Evolutionary conservation across 768 basidiomycete species (phyloP).

Genomic region (Termitomyces sp.): DNA sequence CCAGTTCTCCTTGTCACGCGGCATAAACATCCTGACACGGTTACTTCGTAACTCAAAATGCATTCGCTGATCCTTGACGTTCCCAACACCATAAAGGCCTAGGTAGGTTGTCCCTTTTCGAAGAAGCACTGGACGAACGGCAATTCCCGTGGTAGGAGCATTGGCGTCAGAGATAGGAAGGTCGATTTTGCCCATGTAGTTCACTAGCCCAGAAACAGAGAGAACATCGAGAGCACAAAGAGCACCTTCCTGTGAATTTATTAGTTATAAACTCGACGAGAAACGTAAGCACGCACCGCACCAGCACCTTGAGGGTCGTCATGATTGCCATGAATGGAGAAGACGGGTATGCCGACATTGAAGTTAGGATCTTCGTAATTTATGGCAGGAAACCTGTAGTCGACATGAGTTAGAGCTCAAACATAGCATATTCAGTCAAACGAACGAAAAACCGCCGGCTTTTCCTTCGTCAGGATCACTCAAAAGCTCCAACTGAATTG

Average conservation of each 20-base stretch:
- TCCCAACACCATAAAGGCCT: slow-evolving; percentile 95
- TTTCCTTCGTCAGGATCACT: slow-evolving; percentile 93
- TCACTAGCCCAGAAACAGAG: slow-evolving; percentile 89
- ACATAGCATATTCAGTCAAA: slow-evolving; percentile 13
- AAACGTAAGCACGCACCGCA: slow-evolving; percentile 49
- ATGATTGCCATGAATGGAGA: slow-evolving; percentile 99
- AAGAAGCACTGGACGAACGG: slow-evolving; percentile 86
- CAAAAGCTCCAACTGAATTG: slow-evolving; percentile 86
- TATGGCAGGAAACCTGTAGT: slow-evolving; percentile 83
- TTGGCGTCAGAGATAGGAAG: slow-evolving; percentile 72
- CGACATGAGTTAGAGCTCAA: slow-evolving; percentile 1
- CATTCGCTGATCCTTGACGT: slow-evolving; percentile 95
- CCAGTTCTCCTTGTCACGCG: slow-evolving; percentile 86
- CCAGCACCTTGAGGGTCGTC: slow-evolving; percentile 98
- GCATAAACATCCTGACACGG: slow-evolving; percentile 96
- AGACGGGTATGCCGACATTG: slow-evolving; percentile 94
- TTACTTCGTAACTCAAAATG: slow-evolving; percentile 94
- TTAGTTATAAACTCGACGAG: neutral
- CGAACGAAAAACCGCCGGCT: slow-evolving; percentile 80
- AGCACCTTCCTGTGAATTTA: slow-evolving; percentile 76
- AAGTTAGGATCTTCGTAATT: slow-evolving; percentile 98
- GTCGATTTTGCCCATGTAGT: slow-evolving; percentile 98
- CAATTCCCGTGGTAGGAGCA: slow-evolving; percentile 70
- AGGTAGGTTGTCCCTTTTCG: slow-evolving; percentile 83
- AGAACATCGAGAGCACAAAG: slow-evolving; percentile 94